Evolutionary conservation across 2,329 filamentous ascomycete species (phyloP).

Genomic region (Tolypocladium tropicale): DNA sequence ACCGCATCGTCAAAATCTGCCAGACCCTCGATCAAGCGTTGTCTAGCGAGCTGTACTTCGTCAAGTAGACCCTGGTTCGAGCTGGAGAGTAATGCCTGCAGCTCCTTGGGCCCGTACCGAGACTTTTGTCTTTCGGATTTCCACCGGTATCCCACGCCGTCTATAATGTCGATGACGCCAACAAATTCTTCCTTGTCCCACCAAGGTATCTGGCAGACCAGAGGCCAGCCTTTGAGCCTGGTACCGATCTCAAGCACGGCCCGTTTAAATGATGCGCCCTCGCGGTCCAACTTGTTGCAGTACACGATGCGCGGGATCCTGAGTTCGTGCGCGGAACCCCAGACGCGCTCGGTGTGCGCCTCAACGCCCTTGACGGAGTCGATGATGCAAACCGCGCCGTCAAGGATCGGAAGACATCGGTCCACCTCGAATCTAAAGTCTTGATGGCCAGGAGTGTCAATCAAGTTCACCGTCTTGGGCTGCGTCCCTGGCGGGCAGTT

Average conservation of each 20-base stretch:
- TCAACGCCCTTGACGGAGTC: constrained; percentile 92
- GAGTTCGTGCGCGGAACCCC: constrained; percentile 80
- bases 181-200: constrained; percentile 73
- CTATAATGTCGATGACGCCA: constrained; percentile 77
- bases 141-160: constrained; percentile 68
- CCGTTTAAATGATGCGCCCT: constrained; percentile 68
- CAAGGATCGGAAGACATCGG: constrained; percentile 76
- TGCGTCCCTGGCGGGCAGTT: constrained; percentile 26
- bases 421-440: constrained; percentile 97
- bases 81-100: constrained; percentile 27
- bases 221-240: constrained; percentile 72
- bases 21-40: constrained; percentile 69
- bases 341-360: constrained; percentile 94
- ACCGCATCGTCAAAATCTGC: constrained; percentile 83
- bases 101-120: constrained; percentile 16
- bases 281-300: constrained; percentile 70
- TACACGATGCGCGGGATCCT: constrained; percentile 71
- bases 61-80: constrained; percentile 42
- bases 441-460: constrained; percentile 93
- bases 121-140: constrained; percentile 31
- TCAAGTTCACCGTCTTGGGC: constrained; percentile 72
- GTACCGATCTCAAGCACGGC: constrained; percentile 80
- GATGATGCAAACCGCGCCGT: constrained; percentile 86
- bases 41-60: constrained; percentile 67
- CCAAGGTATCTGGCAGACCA: constrained; percentile 93